A percentile compares a stretch with the other conserved stretches of the same genome.
These are phyloP conservation scores for Lentinus brumalis DNA, from an alignment of 768 basidiomycete species.

Conservation along the genomic window DNA sequence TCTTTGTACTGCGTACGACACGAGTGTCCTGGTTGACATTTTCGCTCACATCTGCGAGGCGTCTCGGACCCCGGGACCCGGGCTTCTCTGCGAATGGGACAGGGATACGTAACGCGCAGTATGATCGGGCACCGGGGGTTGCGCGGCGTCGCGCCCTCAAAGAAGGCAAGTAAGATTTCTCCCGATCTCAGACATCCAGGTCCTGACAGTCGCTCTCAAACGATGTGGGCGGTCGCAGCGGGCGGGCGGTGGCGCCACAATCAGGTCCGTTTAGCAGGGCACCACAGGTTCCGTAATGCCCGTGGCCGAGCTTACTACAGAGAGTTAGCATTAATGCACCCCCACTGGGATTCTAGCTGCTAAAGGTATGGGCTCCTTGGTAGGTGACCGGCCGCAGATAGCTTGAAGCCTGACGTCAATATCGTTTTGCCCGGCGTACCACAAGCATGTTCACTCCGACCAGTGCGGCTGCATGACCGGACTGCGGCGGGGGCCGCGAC, in stretches of 20 bases:
- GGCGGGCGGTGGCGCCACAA: slow-evolving; percentile 14
- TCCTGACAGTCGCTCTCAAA: slow-evolving; percentile 2
- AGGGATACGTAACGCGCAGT: slow-evolving; percentile 16
- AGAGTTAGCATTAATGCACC: not conserved
- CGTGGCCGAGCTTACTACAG: not conserved
- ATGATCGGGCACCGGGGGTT: slow-evolving; percentile 19
- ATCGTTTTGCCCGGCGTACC: not conserved
- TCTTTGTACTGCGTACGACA: not conserved
- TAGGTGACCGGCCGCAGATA: not conserved
- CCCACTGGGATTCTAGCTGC: not conserved
- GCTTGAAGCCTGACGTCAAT: slow-evolving; percentile 1
- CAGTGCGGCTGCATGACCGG: slow-evolving; percentile 11
- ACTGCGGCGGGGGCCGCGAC: not conserved
- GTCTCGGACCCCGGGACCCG: slow-evolving; percentile 11
- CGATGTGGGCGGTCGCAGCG: not conserved
- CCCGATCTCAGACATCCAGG: slow-evolving; percentile 1
- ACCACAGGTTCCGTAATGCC: not conserved
- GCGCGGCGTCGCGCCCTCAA: slow-evolving; percentile 2
- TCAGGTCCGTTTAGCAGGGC: slow-evolving; percentile 9
- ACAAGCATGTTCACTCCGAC: not conserved
- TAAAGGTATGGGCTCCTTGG: not conserved
- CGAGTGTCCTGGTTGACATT: slow-evolving; percentile 3
- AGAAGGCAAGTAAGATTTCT: slow-evolving; percentile 14
- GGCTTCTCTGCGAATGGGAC: slow-evolving; percentile 4
- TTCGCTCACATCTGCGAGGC: slow-evolving; percentile 3